Evolutionary conservation across 2,329 filamentous ascomycete species (phyloP).

Genomic region (Pochonia chlamydosporia): DNA sequence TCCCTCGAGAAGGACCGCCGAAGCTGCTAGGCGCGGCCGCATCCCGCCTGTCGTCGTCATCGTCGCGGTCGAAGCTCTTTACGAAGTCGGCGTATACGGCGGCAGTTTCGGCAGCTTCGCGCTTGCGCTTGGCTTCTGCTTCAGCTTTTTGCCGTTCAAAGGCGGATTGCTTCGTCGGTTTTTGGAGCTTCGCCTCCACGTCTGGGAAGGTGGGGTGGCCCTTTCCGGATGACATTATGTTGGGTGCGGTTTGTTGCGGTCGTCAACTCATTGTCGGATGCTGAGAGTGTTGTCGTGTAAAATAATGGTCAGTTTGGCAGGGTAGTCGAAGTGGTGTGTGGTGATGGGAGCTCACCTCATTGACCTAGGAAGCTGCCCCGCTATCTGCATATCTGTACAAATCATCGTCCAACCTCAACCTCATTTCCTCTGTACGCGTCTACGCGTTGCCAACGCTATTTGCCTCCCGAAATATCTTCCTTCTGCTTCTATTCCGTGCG

Average conservation of each 20-base stretch:
- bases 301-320: neutral
- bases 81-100: constrained; percentile 84
- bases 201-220: constrained; percentile 59
- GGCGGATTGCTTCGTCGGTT: constrained; percentile 74
- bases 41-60: constrained; percentile 33
- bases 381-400: constrained; percentile 13
- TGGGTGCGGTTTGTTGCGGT: neutral
- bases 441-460: no score
- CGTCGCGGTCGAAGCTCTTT: constrained; percentile 66
- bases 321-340: neutral
- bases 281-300: neutral
- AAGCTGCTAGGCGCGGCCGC: constrained; percentile 11
- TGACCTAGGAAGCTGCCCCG: constrained; percentile 5
- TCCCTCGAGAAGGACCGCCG: constrained; percentile 13
- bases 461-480: no score
- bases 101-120: constrained; percentile 81
- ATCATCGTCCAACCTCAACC: no score
- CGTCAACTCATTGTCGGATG: constrained; percentile 8
- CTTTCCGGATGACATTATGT: constrained; percentile 41
- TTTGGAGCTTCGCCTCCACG: constrained; percentile 70
- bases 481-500: no score
- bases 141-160: constrained; percentile 88
- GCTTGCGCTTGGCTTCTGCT: constrained; percentile 77
- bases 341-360: neutral
- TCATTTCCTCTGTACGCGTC: no score